Evolutionary conservation across 2,329 filamentous ascomycete genomes (phyloP).

Genomic region (Parastagonospora avenae): DNA sequence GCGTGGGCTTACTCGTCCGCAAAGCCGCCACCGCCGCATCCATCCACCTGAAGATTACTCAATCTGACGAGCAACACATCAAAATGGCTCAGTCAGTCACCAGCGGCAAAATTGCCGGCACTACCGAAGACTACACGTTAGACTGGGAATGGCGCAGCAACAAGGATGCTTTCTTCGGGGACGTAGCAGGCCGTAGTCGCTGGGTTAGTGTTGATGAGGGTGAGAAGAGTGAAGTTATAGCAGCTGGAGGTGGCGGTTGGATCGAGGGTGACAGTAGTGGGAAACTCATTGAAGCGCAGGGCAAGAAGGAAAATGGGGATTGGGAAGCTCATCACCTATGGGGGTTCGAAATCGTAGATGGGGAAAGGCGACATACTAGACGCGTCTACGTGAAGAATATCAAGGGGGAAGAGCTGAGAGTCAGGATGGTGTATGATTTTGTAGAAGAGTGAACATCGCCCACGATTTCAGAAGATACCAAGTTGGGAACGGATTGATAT

Average conservation of each 20-base stretch:
- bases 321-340: constrained; percentile 20
- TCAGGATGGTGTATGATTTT: constrained; percentile 19
- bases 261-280: constrained; percentile 14
- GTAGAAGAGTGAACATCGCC: constrained; percentile 1
- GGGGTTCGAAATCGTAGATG: constrained; percentile 15
- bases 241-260: constrained; percentile 7
- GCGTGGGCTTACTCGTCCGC: constrained; percentile 13
- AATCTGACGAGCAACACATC: constrained; percentile 12
- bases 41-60: constrained; percentile 18
- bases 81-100: constrained; percentile 15
- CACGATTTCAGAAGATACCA: background rate
- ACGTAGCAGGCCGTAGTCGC: constrained; percentile 13
- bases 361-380: constrained; percentile 14
- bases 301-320: constrained; percentile 10
- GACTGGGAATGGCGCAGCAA: constrained; percentile 19
- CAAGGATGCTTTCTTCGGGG: constrained; percentile 17
- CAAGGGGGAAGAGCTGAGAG: constrained; percentile 11
- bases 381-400: constrained; percentile 10
- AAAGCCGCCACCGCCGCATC: constrained; percentile 15
- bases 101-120: constrained; percentile 16
- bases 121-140: constrained; percentile 13
- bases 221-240: constrained; percentile 4
- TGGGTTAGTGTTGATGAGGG: constrained; percentile 16
- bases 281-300: constrained; percentile 13
- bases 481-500: too few relatives aligned